Evolutionary conservation across 2,329 filamentous ascomycete species (phyloP), one percentile per base, ranked within the genome.

Genomic region (Ilyonectria mors-panacis): DNA sequence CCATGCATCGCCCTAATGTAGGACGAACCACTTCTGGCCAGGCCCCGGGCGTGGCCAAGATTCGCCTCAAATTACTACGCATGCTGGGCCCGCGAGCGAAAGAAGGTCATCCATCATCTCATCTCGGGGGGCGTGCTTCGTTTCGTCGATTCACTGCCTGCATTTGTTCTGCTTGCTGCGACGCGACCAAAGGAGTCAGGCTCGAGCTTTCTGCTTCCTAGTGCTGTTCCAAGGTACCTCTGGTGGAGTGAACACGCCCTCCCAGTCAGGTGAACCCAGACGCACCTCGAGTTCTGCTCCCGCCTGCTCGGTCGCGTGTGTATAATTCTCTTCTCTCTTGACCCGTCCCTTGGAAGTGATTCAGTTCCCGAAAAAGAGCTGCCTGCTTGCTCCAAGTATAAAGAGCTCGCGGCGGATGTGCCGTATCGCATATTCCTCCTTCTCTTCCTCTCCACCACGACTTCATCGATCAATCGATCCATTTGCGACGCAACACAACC

Each of bases 1-100:
- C 77, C 70, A 67, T 75, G 71, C 71, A 73, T 68, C 68, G 71
- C 73, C 70, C 78, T 78, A 79, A 79, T 79, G 78, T 78, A 76
- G 70, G 74, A 73, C 64, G 70, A 76, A 75, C 73, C 75, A 70
- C 70, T 78, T 78, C 71, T 67, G 73, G 74, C 47, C 75, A 76
- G 70, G 72, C 70, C 73, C 70, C 67, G 70, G 70, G 63, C 65
- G 57, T 70, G 71, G 71, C 68, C 68, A 73, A 77, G 70, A 76
- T 76, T 73, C 67, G 70, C 75, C 69, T 75, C 71, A 75, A 70
- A 74, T 74, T 71, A 70, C 67, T 73, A 73, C 65, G 66, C 63
- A 73, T 67, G 58, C 64, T 68, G 64, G 73, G 62, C 63, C 60
- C 55, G 26, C 56, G 47, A 15, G 37, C 50, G 39, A 57, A 58